Evolutionary conservation across 139 green algal species (phyloP), one percentile per base, ranked within the genome.

Genomic region (Micractinium sp.): DNA sequence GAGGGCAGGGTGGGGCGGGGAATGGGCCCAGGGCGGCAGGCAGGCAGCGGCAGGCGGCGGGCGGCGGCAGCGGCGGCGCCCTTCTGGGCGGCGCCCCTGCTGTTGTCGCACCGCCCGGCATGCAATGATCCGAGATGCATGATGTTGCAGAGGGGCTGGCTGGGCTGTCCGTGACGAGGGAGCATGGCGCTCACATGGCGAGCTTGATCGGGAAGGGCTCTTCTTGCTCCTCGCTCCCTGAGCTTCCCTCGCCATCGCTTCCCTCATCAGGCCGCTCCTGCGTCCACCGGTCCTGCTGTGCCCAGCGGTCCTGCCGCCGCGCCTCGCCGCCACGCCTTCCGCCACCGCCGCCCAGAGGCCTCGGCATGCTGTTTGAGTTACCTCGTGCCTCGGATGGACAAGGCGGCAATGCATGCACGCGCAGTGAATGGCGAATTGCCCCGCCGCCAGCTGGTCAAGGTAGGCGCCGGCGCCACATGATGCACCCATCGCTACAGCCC

Each of bases 201-300:
- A 87, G 83, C 13, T 66, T 66, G 31, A 87, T 87, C 1, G 83
- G 83, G 71, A 87, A 87, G 13, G 67, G 66, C 9, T 35, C 82
- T 36, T 87, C 83, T 67, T 87, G 66, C 83, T 87, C 83, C 83
- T 87, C 83, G 83, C 38, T 74, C 4, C 41, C 83, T 2, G 83
- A 87, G 67, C 67, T 67, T 13, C 73, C 67, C 2, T 38, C 83
- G 38, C 41, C 66, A 36, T 80, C 83, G 60, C n/a, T 41, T 20
- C 15, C 25, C 35, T 39, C 35, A n/a, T 29, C 5, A 79, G 73
- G 75, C 36, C 3, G 5, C 36, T 81, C 33, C 29, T 81, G 35
- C 33, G 63, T 25, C 63, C 78, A 31, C 12, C 29, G 41, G 29
- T 47, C 41, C 29, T 38, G 78, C 78, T 33, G 29, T 29, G 56